phyloP scores from a whole-genome alignment of 2,329 filamentous ascomycete genomes.

The Calycina marina region DNA sequence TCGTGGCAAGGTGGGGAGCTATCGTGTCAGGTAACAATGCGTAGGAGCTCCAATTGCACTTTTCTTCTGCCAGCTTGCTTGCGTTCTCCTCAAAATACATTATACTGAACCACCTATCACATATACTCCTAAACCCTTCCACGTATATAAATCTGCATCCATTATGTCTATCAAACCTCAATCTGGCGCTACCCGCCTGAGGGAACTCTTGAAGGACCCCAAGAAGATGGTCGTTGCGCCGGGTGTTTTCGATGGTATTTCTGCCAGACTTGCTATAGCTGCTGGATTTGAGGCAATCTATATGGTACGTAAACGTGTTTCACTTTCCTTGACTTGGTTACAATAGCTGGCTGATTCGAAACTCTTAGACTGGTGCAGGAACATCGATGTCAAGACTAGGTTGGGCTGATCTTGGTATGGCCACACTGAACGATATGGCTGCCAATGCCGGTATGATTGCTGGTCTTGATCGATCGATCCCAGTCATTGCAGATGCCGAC shows the following conservation, averaged over 20 bases:
- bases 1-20: no score
- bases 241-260: conserved; percentile 55
- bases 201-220: no score
- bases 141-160: no score
- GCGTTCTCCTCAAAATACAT: no score
- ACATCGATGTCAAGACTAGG: conserved; percentile 33
- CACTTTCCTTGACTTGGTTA: not conserved
- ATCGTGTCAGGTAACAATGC: no score
- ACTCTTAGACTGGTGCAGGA: conserved; percentile 32
- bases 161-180: no score
- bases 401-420: conserved; percentile 34
- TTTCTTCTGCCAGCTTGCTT: no score
- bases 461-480: conserved; percentile 30
- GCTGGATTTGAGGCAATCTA: conserved; percentile 52
- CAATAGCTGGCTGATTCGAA: not conserved
- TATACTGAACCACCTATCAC: no score
- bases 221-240: conserved; percentile 39
- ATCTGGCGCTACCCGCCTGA: no score
- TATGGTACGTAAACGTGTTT: conserved; percentile 29
- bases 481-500: not conserved
- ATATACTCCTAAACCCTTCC: no score
- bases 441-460: conserved; percentile 38
- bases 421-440: conserved; percentile 36
- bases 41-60: no score
- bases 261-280: conserved; percentile 45